Evolutionary conservation across 148 eudicot genomes (phyloP).

Genomic region (Chenopodium quinoa): DNA sequence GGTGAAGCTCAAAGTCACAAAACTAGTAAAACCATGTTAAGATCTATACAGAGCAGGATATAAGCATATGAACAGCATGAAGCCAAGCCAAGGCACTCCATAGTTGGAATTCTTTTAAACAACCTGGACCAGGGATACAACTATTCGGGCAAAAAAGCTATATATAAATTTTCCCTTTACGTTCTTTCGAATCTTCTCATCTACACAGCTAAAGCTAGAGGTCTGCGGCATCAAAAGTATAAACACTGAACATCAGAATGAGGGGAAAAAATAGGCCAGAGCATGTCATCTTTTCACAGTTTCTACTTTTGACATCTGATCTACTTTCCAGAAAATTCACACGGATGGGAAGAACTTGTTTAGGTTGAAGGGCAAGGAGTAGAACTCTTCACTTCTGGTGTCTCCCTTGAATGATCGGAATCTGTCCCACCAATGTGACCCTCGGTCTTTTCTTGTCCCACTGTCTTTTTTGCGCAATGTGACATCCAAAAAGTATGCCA

Average conservation of each 20-base stretch:
- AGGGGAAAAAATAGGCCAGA: neutral
- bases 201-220: conserved; percentile 18
- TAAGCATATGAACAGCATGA: neutral
- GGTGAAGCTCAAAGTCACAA: neutral
- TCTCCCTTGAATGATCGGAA: conserved; percentile 76
- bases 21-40: neutral
- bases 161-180: neutral
- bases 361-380: conserved; percentile 81
- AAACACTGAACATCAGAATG: conserved; percentile 28
- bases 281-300: neutral
- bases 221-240: neutral
- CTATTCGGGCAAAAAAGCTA: neutral
- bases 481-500: conserved; percentile 64
- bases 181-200: neutral
- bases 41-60: neutral
- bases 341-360: conserved; percentile 96
- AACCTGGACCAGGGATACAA: neutral
- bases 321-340: conserved; percentile 23
- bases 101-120: neutral
- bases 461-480: conserved; percentile 56
- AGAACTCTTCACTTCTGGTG: conserved; percentile 87
- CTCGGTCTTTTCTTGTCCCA: conserved; percentile 66
- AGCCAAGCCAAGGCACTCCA: neutral
- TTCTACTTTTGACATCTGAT: neutral
- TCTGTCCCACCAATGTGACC: conserved; percentile 81